Conservation (phyloP, 2,329 filamentous ascomycete genomes). For the Aureobasidium namibiae region DNA sequence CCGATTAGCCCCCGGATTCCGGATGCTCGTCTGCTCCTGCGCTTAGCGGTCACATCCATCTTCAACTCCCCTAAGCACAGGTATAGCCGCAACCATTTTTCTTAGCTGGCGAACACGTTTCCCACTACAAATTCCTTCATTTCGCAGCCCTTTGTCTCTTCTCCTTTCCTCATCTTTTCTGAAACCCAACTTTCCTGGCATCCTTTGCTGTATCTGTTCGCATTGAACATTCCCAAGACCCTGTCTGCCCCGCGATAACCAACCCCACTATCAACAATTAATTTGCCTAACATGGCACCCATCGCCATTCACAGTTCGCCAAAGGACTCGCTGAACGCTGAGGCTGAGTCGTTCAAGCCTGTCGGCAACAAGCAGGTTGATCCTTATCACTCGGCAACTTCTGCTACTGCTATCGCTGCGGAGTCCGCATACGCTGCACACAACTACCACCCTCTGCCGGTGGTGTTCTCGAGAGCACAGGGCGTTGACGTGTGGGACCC, state of each 20-base stretch:
- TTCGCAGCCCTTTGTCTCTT: neutral
- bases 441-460: slow-evolving; percentile 96
- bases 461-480: slow-evolving; percentile 80
- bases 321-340: slow-evolving; percentile 29
- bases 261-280: slow-evolving; percentile 8
- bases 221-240: neutral
- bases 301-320: slow-evolving; percentile 25
- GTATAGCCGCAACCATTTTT: slow-evolving; percentile 1
- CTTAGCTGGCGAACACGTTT: slow-evolving; percentile 9
- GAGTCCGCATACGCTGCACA: slow-evolving; percentile 86
- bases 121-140: slow-evolving; percentile 11
- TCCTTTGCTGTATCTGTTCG: neutral
- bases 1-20: neutral
- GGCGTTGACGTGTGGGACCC: slow-evolving; percentile 94
- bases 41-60: slow-evolving; percentile 5
- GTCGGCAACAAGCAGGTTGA: slow-evolving; percentile 27
- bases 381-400: slow-evolving; percentile 67
- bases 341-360: slow-evolving; percentile 33
- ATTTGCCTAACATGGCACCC: slow-evolving; percentile 24
- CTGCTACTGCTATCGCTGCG: slow-evolving; percentile 65
- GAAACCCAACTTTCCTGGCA: neutral
- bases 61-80: neutral
- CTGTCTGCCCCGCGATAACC: slow-evolving; percentile 8
- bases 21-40: neutral
- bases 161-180: neutral